phyloP scores from a whole-genome alignment of 495 filamentous ascomycete genomes.

The Neurospora sp. region DNA sequence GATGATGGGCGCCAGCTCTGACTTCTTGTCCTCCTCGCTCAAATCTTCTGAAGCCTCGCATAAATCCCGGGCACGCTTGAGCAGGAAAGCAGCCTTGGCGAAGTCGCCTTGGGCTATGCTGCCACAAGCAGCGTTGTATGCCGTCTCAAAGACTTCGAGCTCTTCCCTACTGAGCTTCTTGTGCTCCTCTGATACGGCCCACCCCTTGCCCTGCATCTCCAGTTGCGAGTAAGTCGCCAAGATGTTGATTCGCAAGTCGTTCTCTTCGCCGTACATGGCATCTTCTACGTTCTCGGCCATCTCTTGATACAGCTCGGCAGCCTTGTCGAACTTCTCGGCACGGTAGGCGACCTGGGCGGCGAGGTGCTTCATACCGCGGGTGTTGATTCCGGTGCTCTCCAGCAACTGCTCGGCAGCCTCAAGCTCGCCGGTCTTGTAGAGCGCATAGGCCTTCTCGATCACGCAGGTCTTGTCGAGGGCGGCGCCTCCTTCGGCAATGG shows the following conservation, averaged over 20 bases:
- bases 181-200: constrained; percentile 24
- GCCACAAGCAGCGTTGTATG: constrained; percentile 85
- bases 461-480: constrained; percentile 53
- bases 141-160: constrained; percentile 83
- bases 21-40: constrained; percentile 68
- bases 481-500: constrained; percentile 62
- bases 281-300: constrained; percentile 40
- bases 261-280: constrained; percentile 55
- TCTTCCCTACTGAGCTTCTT: constrained; percentile 59
- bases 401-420: constrained; percentile 57
- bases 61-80: constrained; percentile 79
- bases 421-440: constrained; percentile 79
- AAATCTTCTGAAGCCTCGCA: constrained; percentile 80
- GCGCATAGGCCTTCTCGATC: constrained; percentile 80
- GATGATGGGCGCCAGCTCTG: constrained; percentile 74
- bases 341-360: constrained; percentile 86
- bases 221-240: constrained; percentile 74
- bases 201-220: constrained; percentile 61
- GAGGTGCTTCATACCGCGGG: constrained; percentile 60
- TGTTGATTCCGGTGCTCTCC: constrained; percentile 22
- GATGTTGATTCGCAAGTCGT: constrained; percentile 78
- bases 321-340: constrained; percentile 66
- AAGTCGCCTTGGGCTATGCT: constrained; percentile 75
- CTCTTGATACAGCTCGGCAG: constrained; percentile 57
- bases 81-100: constrained; percentile 59